Conservation (phyloP, 768 basidiomycete species). For the Terana coerulea region DNA sequence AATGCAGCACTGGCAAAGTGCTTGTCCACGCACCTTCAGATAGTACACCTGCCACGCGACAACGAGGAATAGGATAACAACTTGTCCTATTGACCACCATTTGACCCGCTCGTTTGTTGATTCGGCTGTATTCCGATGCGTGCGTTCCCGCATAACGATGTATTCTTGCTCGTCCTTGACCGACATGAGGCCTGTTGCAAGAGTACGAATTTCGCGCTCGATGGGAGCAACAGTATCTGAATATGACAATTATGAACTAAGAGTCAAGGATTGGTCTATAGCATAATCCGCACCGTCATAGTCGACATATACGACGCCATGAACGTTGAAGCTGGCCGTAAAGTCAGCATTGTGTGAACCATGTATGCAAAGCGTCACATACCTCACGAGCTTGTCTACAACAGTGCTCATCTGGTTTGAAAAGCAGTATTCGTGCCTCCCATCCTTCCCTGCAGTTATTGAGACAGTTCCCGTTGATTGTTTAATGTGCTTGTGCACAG, state of each 20-base stretch:
- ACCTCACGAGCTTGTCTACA: conserved; percentile 95
- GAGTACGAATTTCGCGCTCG: conserved; percentile 87
- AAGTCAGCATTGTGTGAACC: neutral
- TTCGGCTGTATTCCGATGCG: conserved; percentile 92
- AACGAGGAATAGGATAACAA: conserved; percentile 79
- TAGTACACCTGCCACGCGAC: conserved; percentile 99
- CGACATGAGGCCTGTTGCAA: conserved; percentile 75
- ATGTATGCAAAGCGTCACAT: conserved; percentile 21
- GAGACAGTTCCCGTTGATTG: conserved; percentile 87
- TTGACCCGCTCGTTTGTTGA: conserved; percentile 94
- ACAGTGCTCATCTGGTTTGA: conserved; percentile 98
- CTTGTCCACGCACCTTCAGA: conserved; percentile 60
- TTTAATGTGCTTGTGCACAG: conserved; percentile 76
- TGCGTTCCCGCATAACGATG: conserved; percentile 89
- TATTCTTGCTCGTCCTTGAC: conserved; percentile 99
- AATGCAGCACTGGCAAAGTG: conserved; percentile 7
- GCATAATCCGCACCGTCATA: conserved; percentile 78
- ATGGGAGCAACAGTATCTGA: conserved; percentile 88
- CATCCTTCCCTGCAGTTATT: conserved; percentile 84
- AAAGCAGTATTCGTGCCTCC: conserved; percentile 94
- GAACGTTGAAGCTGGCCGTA: conserved; percentile 76
- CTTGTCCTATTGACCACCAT: conserved; percentile 97
- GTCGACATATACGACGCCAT: conserved; percentile 90
- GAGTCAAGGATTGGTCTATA: neutral
- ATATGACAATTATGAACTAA: conserved; percentile 10